These are phyloP conservation scores for Malassezia yamatoensis DNA, from an alignment of 1,284 basidiomycete species.

Conservation along the genomic window DNA sequence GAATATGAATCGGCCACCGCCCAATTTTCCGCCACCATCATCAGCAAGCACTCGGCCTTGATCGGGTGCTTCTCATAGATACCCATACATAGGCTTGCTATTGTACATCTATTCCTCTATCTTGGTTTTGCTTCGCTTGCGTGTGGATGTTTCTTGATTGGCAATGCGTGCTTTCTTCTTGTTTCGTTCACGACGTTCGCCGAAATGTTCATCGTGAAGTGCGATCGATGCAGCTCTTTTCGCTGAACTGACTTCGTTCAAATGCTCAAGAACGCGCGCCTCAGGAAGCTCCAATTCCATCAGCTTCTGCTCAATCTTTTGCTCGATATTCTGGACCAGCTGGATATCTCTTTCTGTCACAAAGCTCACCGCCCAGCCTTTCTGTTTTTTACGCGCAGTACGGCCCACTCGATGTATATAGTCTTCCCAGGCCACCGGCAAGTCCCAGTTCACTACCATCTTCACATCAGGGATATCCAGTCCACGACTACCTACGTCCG, in stretches of 20 bases:
- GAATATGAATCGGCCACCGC: conserved; percentile 10
- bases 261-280: conserved; percentile 67
- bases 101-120: not conserved
- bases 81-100: conserved; percentile 1
- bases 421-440: conserved; percentile 59
- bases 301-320: conserved; percentile 60
- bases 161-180: conserved; percentile 53
- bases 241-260: conserved; percentile 80
- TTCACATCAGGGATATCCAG: conserved; percentile 60
- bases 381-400: conserved; percentile 84
- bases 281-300: conserved; percentile 55
- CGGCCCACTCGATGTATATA: conserved; percentile 60
- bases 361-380: conserved; percentile 82
- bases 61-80: not conserved
- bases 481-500: conserved; percentile 46
- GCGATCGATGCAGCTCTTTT: conserved; percentile 91
- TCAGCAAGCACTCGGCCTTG: not conserved
- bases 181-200: conserved; percentile 72
- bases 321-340: conserved; percentile 70
- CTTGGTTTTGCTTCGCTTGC: not conserved
- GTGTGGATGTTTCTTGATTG: not conserved
- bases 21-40: conserved; percentile 5
- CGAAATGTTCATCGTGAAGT: conserved; percentile 79
- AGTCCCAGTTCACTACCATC: conserved; percentile 91
- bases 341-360: conserved; percentile 89